Evolutionary conservation across 1,139 yeast species (phyloP), one percentile per base, ranked within the genome.

Genomic region (Wickerhamomyces sp.): DNA sequence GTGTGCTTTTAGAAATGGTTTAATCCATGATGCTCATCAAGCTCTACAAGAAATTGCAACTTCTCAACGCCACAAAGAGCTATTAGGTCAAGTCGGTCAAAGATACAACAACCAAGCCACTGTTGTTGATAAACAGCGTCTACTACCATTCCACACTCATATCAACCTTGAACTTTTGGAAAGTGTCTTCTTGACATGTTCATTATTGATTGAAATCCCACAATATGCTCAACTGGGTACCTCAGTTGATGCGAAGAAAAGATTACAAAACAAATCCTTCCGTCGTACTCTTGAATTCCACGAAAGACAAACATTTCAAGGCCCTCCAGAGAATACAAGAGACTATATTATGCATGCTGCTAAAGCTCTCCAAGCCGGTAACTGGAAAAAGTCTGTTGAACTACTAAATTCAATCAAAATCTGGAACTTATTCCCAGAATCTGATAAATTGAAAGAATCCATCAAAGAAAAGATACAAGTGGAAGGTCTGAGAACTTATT

Each of bases 81-180:
- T 93, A 53, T 78, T 94, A 55, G 98, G 98, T 49, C 99, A 93
- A 73, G 96, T 96, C 37, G 78, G 83, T 61, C 85, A 79, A 64
- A 79, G 89, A 65, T 81, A 77, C 63, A 72, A 71, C 63, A 81
- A 79, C 49, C 78, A 73, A 60, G 43, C 79, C 69, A 62, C 71
- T 55, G 55, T 51, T 56, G 44, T 65, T 53, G 62, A 58, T 27
- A 85, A 79, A 62, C 95, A 85, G 66, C 85, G 91, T 65, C 78
- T 90, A 65, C 76, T 93, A 64, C 99, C 99, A 50, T 94, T 87
- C 85, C 99, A 94, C 71, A 91, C 89, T 85, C 99, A 94, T 71
- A 90, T 94, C 67, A 94, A 94, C 69, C 75, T 91, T 60, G 99
- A 94, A 72, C 79, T 94, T 59, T 78, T 94, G 60, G 99, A 94